These are phyloP conservation scores for Verbascum thapsus DNA, from an alignment of 257 asterid species.

Conservation along the genomic window DNA sequence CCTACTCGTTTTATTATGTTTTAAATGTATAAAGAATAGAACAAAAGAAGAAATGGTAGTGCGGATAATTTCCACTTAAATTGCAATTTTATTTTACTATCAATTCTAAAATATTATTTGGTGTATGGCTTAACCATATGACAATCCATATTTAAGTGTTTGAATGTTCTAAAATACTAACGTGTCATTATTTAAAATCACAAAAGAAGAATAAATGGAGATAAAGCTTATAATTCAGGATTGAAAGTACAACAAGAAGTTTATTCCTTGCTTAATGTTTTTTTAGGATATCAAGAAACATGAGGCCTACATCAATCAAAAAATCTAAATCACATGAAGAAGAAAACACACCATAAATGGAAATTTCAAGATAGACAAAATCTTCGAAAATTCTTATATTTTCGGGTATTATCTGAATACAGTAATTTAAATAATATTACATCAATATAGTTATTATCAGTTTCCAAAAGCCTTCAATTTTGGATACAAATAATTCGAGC, in stretches of 20 bases:
- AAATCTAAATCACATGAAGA: not conserved
- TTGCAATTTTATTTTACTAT: slow-evolving; percentile 8
- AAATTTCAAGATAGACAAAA: slow-evolving; percentile 20
- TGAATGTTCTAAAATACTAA: no score
- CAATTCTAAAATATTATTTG: slow-evolving; percentile 3
- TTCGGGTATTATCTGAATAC: no score
- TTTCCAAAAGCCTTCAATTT: no score
- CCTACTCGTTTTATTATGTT: not conserved
- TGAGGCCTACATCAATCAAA: no score
- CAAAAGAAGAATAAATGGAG: not conserved
- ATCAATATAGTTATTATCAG: no score
- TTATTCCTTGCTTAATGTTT: slow-evolving; percentile 1
- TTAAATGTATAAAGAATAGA: not conserved
- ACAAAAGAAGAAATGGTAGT: slow-evolving; percentile 6
- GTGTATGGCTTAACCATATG: slow-evolving; percentile 7
- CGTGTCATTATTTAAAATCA: not conserved
- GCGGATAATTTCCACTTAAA: no score
- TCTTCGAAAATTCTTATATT: not conserved
- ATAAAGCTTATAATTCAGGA: not conserved
- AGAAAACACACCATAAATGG: slow-evolving; percentile 21
- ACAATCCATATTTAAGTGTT: not conserved
- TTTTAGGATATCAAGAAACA: not conserved
- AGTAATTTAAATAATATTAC: no score
- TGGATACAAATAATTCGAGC: no score
- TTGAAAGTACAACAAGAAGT: no score